A percentile compares a stretch with the other conserved stretches of the same genome.
Evolutionary conservation across 169 alveolate species (phyloP).

Genomic region (Haemoproteus tartakovskyi): DNA sequence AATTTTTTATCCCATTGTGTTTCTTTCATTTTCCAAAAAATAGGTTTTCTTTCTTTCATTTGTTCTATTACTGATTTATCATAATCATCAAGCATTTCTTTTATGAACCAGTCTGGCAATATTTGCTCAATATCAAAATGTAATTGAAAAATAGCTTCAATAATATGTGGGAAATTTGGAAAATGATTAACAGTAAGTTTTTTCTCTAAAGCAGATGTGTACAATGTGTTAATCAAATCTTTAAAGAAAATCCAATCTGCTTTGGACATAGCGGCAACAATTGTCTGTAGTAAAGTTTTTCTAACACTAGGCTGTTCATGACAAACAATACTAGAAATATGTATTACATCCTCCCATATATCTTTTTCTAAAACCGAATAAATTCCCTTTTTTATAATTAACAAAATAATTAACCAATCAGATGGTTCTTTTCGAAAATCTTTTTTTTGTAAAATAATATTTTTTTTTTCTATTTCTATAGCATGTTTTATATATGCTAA

Average conservation of each 20-base stretch:
- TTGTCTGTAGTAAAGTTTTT: slow-evolving; percentile 55
- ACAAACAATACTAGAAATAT: slow-evolving; percentile 56
- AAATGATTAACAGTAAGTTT: slow-evolving; percentile 44
- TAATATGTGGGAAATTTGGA: slow-evolving; percentile 69
- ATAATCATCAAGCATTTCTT: slow-evolving; percentile 67
- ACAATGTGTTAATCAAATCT: slow-evolving; percentile 63
- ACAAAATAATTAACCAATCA: slow-evolving; percentile 69
- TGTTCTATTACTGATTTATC: slow-evolving; percentile 49
- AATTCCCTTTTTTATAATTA: slow-evolving; percentile 71
- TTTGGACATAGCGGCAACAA: slow-evolving; percentile 69
- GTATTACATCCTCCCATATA: slow-evolving; percentile 69
- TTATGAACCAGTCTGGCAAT: slow-evolving; percentile 74
- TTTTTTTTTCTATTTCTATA: slow-evolving; percentile 61
- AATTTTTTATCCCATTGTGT: slow-evolving; percentile 50
- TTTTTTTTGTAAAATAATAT: slow-evolving; percentile 28
- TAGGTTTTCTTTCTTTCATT: slow-evolving; percentile 47
- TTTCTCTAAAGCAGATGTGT: slow-evolving; percentile 46
- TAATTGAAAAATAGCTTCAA: slow-evolving; percentile 69
- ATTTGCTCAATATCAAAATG: slow-evolving; percentile 65
- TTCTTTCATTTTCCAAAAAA: slow-evolving; percentile 65
- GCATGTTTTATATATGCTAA: slow-evolving; percentile 70
- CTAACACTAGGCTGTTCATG: slow-evolving; percentile 72
- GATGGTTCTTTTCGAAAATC: slow-evolving; percentile 67
- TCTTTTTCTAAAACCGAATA: slow-evolving; percentile 67
- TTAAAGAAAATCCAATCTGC: slow-evolving; percentile 74